Base-by-base conservation (phyloP, 805 yeast genomes). In the Barnettozyma sp. region DNA sequence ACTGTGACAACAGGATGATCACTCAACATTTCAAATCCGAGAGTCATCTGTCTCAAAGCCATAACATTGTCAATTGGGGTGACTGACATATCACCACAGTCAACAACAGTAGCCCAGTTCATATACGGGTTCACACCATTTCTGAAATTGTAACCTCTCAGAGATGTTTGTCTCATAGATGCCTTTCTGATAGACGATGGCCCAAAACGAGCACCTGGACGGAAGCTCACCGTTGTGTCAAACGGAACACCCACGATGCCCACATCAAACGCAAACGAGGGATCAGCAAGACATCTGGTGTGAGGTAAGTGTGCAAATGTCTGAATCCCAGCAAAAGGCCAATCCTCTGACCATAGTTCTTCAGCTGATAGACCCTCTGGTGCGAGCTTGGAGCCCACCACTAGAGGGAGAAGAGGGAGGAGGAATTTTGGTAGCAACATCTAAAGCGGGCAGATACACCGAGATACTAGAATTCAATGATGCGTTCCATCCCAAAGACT, bases 201-300 rank as follows among this genome's bases (percentile, higher is more conserved):
- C 3, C 94, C 94, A 58, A 83, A 83, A 36, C 94, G 60, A 2
- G 94, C 88, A 6, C 94, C 94, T 0, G 88, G 71, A 34, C 94
- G 66, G 55, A 76, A 83, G 1, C 87, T 70, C 0, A 78, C 78
- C 0, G 90, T 90, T 6, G 92, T 83, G 51, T 83, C 94, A 48
- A 83, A 84, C 1, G 94, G 94, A 2, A 81, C 79, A 5, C 94
- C 94, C 38, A 83, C 66, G 11, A 84, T 44, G 1, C 78, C 94
- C 33, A 84, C 70, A 47, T 84, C 94, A 46, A 68, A 85, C 2
- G 61, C 49, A 7, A 54, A 42, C 5, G 67, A 63, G 28, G 71
- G 56, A 26, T 73, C 57, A 3, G 70, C 31, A 15, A 83, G 64
- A 52, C 94, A 84, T 40, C 65, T 66, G 26, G 70, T 63, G 38